phyloP scores from a whole-genome alignment of 805 yeast species.

The Yamadazyma ubonensis region DNA sequence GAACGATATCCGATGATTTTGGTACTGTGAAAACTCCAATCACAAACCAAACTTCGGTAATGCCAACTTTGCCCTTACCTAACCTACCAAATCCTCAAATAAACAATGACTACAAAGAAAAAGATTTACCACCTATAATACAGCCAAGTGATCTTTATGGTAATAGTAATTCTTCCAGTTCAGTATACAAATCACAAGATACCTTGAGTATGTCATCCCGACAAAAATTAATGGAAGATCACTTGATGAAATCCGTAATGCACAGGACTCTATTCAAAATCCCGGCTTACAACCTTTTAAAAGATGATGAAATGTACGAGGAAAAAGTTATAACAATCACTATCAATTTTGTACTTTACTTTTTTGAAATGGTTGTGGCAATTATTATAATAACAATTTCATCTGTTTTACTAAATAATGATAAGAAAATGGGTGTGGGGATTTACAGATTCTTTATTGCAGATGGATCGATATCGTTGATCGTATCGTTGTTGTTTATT shows the following conservation, averaged over 20 bases:
- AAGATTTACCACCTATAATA: slow-evolving; percentile 27
- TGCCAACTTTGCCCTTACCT: slow-evolving; percentile 13
- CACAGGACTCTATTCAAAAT: slow-evolving; percentile 28
- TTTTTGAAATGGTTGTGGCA: slow-evolving; percentile 29
- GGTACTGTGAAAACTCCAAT: slow-evolving; percentile 7
- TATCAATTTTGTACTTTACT: slow-evolving; percentile 28
- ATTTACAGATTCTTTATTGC: slow-evolving; percentile 40
- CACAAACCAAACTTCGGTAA: slow-evolving; percentile 14
- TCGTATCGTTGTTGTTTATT: slow-evolving; percentile 35
- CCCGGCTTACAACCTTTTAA: slow-evolving; percentile 19
- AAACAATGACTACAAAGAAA: slow-evolving; percentile 10
- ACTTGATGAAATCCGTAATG: slow-evolving; percentile 33
- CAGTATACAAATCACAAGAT: slow-evolving; percentile 12
- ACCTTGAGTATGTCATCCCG: slow-evolving; percentile 21
- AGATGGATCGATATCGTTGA: slow-evolving; percentile 30
- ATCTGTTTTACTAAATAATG: slow-evolving; percentile 25
- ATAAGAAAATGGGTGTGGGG: slow-evolving; percentile 21
- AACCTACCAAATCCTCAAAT: background rate
- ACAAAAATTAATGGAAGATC: slow-evolving; percentile 25
- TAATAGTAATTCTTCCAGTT: background rate
- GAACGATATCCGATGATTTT: slow-evolving; percentile 13
- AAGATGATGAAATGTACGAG: slow-evolving; percentile 15
- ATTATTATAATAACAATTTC: slow-evolving; percentile 29
- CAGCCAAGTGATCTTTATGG: slow-evolving; percentile 19
- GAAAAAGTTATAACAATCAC: slow-evolving; percentile 22